Percentiles rank a stretch among this genome's conserved stretches.
These are phyloP conservation scores for Sporothrix brunneoviolacea DNA, from an alignment of 2,329 filamentous ascomycete genomes.

Conservation along the genomic window DNA sequence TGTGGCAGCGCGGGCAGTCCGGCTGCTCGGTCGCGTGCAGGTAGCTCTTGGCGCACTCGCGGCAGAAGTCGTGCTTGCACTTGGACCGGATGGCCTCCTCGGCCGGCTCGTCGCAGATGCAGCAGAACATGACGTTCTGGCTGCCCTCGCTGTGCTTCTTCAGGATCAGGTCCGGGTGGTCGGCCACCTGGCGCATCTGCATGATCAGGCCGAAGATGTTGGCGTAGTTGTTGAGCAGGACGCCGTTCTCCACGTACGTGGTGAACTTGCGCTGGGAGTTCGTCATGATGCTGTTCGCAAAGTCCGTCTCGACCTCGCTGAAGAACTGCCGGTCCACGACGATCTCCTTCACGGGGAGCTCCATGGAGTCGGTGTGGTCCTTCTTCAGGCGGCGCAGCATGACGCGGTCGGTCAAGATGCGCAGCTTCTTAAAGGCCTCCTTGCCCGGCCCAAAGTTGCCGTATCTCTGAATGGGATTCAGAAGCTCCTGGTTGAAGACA, in stretches of 20 bases:
- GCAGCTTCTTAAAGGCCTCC: constrained; percentile 71
- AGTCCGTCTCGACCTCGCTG: constrained; percentile 90
- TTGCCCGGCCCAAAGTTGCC: constrained; percentile 57
- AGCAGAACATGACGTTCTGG: constrained; percentile 85
- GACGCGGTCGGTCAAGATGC: constrained; percentile 82
- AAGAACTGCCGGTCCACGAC: constrained; percentile 93
- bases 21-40: constrained; percentile 69
- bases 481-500: constrained; percentile 63
- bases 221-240: constrained; percentile 94
- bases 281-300: constrained; percentile 92
- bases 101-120: constrained; percentile 92
- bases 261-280: constrained; percentile 85
- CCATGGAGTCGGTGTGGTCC: constrained; percentile 90
- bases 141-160: constrained; percentile 82
- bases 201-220: constrained; percentile 99
- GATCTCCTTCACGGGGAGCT: constrained; percentile 90
- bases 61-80: constrained; percentile 90
- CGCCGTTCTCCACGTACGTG: constrained; percentile 89
- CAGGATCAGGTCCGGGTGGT: constrained; percentile 89
- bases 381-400: constrained; percentile 95
- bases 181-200: constrained; percentile 97
- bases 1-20: constrained; percentile 88
- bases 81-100: constrained; percentile 89
- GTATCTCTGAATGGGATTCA: constrained; percentile 70
- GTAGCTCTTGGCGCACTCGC: constrained; percentile 72